Conservation (phyloP, 352 stramenopile species). For the Phytophthora pseudosyringae region DNA sequence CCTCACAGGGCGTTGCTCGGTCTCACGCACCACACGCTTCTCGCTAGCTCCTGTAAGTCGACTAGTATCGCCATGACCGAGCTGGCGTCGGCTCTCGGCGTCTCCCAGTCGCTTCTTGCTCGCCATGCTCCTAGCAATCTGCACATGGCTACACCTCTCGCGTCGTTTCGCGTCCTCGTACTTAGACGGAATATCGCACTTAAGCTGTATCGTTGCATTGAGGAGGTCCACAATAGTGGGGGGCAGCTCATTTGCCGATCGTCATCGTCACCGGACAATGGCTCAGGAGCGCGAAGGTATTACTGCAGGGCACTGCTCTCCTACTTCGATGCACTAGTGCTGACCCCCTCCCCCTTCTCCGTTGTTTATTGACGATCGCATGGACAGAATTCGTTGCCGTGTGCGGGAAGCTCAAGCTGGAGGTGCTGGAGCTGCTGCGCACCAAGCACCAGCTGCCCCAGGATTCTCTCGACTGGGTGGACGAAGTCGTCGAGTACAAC, state of each 20-base stretch:
- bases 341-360: background rate
- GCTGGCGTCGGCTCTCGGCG: constrained; percentile 11
- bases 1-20: constrained; percentile 58
- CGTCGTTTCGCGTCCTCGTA: constrained; percentile 35
- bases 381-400: constrained; percentile 79
- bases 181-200: constrained; percentile 17
- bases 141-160: constrained; percentile 27
- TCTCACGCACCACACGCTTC: constrained; percentile 49
- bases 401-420: constrained; percentile 75
- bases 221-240: constrained; percentile 21
- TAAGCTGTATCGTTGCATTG: constrained; percentile 7
- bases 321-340: background rate
- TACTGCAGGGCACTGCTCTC: background rate
- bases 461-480: constrained; percentile 81
- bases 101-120: constrained; percentile 31
- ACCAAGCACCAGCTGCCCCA: constrained; percentile 77
- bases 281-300: constrained; percentile 50
- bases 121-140: constrained; percentile 16
- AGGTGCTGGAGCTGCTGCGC: constrained; percentile 73
- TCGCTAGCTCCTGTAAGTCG: constrained; percentile 9
- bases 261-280: constrained; percentile 25
- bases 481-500: constrained; percentile 95
- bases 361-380: background rate
- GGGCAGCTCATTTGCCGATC: constrained; percentile 26
- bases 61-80: constrained; percentile 9